phyloP scores from a whole-genome alignment of 768 basidiomycete species.

The Porphyrellus cyaneotinctus region DNA sequence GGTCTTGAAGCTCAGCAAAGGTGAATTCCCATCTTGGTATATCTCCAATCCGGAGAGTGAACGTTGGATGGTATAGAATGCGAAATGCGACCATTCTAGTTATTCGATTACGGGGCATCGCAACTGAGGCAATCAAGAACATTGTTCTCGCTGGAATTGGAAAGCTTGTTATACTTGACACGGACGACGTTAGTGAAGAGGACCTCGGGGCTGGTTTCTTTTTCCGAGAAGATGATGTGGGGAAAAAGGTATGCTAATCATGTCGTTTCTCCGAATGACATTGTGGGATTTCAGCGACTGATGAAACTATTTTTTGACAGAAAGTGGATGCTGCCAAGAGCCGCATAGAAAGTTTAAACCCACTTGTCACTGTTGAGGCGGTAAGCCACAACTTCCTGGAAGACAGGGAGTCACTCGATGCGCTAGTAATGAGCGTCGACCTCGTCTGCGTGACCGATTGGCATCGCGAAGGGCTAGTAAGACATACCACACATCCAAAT shows the following conservation, averaged over 20 bases:
- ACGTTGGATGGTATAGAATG: slow-evolving; percentile 55
- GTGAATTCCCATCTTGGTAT: slow-evolving; percentile 37
- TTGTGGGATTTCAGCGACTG: slow-evolving; percentile 37
- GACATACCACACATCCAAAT: slow-evolving; percentile 26
- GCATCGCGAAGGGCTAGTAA: slow-evolving; percentile 64
- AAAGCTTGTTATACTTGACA: slow-evolving; percentile 79
- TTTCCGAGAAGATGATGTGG: slow-evolving; percentile 90
- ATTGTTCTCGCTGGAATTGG: slow-evolving; percentile 97
- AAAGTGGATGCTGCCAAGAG: slow-evolving; percentile 80
- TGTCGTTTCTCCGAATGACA: slow-evolving; percentile 29
- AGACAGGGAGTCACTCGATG: slow-evolving; percentile 50
- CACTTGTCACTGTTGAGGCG: slow-evolving; percentile 79
- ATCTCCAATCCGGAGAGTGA: slow-evolving; percentile 7
- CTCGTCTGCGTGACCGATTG: slow-evolving; percentile 86
- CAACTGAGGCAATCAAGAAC: slow-evolving; percentile 95
- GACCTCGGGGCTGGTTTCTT: slow-evolving; percentile 94
- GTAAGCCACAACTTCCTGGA: slow-evolving; percentile 48
- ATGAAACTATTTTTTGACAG: slow-evolving; percentile 40
- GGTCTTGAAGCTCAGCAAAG: slow-evolving; percentile 96
- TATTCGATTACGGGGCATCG: slow-evolving; percentile 72
- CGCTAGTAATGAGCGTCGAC: slow-evolving; percentile 64
- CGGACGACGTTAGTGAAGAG: slow-evolving; percentile 67
- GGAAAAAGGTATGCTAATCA: slow-evolving; percentile 60
- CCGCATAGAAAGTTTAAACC: slow-evolving; percentile 87
- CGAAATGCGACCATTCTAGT: slow-evolving; percentile 88